A percentile compares a stretch with the other conserved stretches of the same genome.
Evolutionary conservation across 371 early-diverging fungal species (phyloP).

Genomic region (Encephalitozoon romaleae): DNA sequence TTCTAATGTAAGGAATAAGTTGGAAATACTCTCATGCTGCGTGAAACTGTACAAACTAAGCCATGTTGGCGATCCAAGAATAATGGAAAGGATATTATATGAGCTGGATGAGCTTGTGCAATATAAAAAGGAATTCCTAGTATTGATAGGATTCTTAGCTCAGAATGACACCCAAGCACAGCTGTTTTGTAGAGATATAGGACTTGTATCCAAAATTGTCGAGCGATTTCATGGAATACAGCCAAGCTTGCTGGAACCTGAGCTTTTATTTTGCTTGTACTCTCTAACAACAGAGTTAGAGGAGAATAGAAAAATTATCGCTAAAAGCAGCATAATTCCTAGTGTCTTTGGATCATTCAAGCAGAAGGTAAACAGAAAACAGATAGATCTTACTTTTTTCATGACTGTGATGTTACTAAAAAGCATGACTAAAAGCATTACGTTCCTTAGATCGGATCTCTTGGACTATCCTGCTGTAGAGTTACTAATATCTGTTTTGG

Average conservation of each 20-base stretch:
- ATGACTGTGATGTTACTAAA: not conserved
- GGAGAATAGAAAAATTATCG: slow-evolving; percentile 9
- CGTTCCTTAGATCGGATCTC: slow-evolving; percentile 7
- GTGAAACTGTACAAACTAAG: not conserved
- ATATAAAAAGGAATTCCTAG: not conserved
- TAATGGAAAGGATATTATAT: not conserved
- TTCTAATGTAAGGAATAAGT: not conserved
- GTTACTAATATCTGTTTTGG: not conserved
- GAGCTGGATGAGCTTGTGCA: not conserved
- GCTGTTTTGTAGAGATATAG: not conserved
- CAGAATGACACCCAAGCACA: not conserved
- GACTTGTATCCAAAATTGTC: not conserved
- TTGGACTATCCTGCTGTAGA: slow-evolving; percentile 22
- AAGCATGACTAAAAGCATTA: slow-evolving; percentile 9
- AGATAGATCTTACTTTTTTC: not conserved
- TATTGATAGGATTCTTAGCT: not conserved
- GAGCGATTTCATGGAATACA: slow-evolving; percentile 2
- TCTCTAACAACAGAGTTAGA: not conserved
- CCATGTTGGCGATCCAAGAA: not conserved
- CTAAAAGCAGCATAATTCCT: slow-evolving; percentile 6
- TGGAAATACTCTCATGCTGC: not conserved
- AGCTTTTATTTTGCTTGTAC: slow-evolving; percentile 25
- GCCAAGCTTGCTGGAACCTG: slow-evolving; percentile 53
- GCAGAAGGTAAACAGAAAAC: not conserved
- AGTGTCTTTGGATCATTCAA: slow-evolving; percentile 5